phyloP scores from a whole-genome alignment of 1,284 basidiomycete genomes.

The Phylloporus gajari region DNA sequence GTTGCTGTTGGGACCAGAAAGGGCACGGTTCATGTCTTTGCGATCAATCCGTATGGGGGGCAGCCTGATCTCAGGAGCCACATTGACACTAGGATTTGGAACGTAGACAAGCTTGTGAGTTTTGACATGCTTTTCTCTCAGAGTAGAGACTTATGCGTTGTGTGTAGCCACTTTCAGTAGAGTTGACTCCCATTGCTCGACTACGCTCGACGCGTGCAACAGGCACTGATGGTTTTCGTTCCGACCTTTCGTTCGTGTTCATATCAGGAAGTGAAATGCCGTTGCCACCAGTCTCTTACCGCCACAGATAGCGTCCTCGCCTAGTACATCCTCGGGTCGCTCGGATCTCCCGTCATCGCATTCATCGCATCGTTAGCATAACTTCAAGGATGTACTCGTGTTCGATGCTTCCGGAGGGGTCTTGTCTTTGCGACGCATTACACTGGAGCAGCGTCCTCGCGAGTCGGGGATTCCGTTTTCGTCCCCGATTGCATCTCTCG shows the following conservation, averaged over 20 bases:
- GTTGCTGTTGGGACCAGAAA: constrained; percentile 73
- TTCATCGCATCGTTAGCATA: constrained; percentile 48
- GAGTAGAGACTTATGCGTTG: constrained; percentile 11
- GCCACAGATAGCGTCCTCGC: constrained; percentile 43
- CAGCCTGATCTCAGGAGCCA: constrained; percentile 73
- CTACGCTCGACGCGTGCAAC: constrained; percentile 55
- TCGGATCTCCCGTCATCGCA: constrained; percentile 51
- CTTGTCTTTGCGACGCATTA: constrained; percentile 65
- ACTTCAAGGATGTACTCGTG: constrained; percentile 71
- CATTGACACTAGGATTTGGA: constrained; percentile 65
- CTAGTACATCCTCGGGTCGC: constrained; percentile 45
- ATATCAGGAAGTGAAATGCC: constrained; percentile 50
- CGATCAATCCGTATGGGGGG: constrained; percentile 81
- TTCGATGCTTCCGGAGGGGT: constrained; percentile 71
- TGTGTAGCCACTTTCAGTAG: constrained; percentile 59
- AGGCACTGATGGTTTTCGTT: constrained; percentile 45
- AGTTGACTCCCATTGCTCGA: constrained; percentile 67
- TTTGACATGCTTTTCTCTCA: neutral
- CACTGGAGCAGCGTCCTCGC: constrained; percentile 51
- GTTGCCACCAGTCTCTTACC: constrained; percentile 53
- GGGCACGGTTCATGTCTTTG: constrained; percentile 77
- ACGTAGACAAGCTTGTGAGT: constrained; percentile 63
- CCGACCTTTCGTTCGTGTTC: constrained; percentile 67
- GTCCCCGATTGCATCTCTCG: constrained; percentile 48
- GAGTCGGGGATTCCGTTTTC: constrained; percentile 45